Conservation (phyloP, 768 basidiomycete genomes). For the Tylopilus plumbeoviolaceoides region DNA sequence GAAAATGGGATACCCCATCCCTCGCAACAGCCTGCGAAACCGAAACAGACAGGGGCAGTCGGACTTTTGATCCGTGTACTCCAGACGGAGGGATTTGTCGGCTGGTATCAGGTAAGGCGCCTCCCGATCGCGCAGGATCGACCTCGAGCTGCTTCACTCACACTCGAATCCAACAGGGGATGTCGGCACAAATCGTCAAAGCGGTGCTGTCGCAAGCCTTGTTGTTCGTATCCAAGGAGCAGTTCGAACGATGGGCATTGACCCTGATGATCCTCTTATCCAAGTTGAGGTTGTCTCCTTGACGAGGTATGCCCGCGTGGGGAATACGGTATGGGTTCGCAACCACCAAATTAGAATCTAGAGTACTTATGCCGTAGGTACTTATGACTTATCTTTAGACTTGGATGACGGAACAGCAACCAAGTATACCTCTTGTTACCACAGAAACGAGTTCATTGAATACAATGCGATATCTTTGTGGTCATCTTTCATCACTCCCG, state of each 20-base stretch:
- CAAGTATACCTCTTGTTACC: neutral
- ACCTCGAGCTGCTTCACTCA: neutral
- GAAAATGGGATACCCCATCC: slow-evolving; percentile 18
- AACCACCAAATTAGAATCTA: neutral
- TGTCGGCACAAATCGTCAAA: slow-evolving; percentile 94
- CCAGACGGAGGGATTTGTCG: slow-evolving; percentile 73
- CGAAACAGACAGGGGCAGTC: slow-evolving; percentile 67
- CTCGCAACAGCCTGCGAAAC: slow-evolving; percentile 15
- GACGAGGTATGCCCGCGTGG: neutral
- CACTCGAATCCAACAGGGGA: slow-evolving; percentile 55
- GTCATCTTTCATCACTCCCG: neutral
- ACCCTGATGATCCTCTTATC: slow-evolving; percentile 58
- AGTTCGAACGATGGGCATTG: slow-evolving; percentile 88
- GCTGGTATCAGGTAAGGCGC: slow-evolving; percentile 86
- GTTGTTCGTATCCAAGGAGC: slow-evolving; percentile 95
- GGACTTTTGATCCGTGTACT: slow-evolving; percentile 70
- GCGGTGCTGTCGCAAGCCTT: slow-evolving; percentile 94
- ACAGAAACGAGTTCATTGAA: neutral
- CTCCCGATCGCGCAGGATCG: neutral
- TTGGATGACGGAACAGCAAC: neutral
- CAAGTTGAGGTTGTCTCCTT: slow-evolving; percentile 21
- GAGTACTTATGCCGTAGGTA: neutral
- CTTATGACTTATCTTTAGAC: neutral
- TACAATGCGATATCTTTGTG: neutral
- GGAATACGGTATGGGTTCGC: neutral